Evolutionary conservation across 2,329 filamentous ascomycete species (phyloP).

Genomic region (Fusarium verticillioides): DNA sequence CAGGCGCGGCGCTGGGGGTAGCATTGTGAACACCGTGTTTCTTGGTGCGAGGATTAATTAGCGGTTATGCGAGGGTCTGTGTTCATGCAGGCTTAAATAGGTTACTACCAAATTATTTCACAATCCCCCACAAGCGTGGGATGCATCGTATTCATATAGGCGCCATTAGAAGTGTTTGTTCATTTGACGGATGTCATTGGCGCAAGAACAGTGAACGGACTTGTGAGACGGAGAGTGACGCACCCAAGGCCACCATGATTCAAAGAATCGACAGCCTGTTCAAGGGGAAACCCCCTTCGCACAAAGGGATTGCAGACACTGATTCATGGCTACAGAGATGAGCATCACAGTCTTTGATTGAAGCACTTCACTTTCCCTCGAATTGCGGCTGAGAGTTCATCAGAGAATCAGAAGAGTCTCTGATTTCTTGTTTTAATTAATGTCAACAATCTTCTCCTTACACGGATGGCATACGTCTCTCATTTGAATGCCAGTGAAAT

Average conservation of each 20-base stretch:
- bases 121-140: rapidly evolving
- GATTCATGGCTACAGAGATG: rapidly evolving
- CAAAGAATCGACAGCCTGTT: rapidly evolving
- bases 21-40: neutral
- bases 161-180: rapidly evolving
- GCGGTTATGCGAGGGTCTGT: neutral
- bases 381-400: rapidly evolving
- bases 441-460: too few species aligned
- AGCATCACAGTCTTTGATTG: neutral
- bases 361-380: neutral
- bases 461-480: too few species aligned
- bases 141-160: neutral
- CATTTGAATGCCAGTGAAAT: rapidly evolving
- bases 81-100: neutral
- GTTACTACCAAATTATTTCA: rapidly evolving
- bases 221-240: too few species aligned
- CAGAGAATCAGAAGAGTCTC: rapidly evolving
- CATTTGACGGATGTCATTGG: rapidly evolving
- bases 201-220: neutral
- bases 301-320: too few species aligned
- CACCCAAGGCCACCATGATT: neutral
- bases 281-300: rapidly evolving
- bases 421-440: too few species aligned
- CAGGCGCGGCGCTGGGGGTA: rapidly evolving
- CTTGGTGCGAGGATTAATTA: neutral